Evolutionary conservation across 2,329 filamentous ascomycete species (phyloP).

Genomic region (Fusarium sp.): DNA sequence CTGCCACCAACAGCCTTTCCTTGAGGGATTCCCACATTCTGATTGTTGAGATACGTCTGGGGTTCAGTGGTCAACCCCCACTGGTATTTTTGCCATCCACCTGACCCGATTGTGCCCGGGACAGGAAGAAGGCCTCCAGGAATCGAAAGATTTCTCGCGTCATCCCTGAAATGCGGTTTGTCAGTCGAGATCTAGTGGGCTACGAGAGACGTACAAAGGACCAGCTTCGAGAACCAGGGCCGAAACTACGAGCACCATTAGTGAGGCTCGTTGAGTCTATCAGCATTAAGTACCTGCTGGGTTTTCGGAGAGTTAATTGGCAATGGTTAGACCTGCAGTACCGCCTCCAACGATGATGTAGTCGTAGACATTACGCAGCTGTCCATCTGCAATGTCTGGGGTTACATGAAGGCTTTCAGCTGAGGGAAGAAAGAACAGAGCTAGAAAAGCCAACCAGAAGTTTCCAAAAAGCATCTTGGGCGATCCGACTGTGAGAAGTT

Average conservation of each 20-base stretch:
- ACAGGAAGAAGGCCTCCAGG: conserved; percentile 14
- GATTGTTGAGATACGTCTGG: conserved; percentile 41
- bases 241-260: not conserved
- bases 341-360: conserved; percentile 50
- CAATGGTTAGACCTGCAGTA: conserved; percentile 54
- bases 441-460: not conserved
- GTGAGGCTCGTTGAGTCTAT: not conserved
- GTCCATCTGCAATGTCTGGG: not conserved
- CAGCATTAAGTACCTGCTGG: conserved; percentile 39
- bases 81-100: conserved; percentile 11
- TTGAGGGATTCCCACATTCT: conserved; percentile 42
- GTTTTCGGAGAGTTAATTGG: conserved; percentile 51
- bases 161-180: not conserved
- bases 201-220: not conserved
- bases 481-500: not conserved
- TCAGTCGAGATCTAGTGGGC: not conserved
- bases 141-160: conserved; percentile 10
- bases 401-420: conserved; percentile 1
- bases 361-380: conserved; percentile 29
- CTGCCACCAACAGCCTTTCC: conserved; percentile 52
- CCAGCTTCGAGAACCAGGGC: conserved; percentile 14
- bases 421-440: not conserved
- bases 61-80: conserved; percentile 44
- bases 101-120: conserved; percentile 5
- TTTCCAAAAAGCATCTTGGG: not conserved